phyloP scores from a whole-genome alignment of 2,329 filamentous ascomycete genomes.

The Phialophora tarda region DNA sequence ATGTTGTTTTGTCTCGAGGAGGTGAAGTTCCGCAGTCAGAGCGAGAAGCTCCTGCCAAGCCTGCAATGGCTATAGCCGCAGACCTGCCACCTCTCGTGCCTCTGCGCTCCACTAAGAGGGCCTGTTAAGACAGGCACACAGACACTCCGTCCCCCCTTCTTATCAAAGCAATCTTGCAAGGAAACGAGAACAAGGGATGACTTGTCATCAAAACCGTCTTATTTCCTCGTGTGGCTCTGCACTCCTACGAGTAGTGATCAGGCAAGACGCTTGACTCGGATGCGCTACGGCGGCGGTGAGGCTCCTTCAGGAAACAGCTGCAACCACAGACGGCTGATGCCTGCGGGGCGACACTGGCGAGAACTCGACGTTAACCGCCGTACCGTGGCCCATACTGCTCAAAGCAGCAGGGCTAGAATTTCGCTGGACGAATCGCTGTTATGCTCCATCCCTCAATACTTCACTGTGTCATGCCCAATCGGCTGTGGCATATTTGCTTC shows the following conservation, averaged over 20 bases:
- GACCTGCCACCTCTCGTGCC: conserved; percentile 9
- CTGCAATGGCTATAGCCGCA: conserved; percentile 18
- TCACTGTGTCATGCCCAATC: neutral
- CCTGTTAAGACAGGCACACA: neutral
- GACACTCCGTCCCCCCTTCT: neutral
- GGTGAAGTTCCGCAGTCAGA: conserved; percentile 14
- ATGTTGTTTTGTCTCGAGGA: conserved; percentile 20
- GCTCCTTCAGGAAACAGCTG: conserved; percentile 2
- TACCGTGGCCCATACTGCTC: neutral
- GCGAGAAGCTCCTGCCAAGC: conserved; percentile 19
- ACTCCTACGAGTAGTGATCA: neutral
- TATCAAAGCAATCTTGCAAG: neutral
- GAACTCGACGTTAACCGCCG: conserved; percentile 1
- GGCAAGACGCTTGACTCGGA: neutral
- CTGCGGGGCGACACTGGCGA: conserved; percentile 1
- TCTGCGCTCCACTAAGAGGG: conserved; percentile 2
- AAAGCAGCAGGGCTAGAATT: neutral
- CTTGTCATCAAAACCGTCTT: neutral
- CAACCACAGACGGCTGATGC: neutral
- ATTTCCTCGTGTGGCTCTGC: neutral
- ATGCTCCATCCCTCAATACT: neutral
- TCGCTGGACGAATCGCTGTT: neutral
- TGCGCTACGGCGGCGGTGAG: conserved; percentile 5
- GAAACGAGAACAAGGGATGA: neutral
- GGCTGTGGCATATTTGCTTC: neutral